These are phyloP conservation scores for Exophiala phaeomuriformis DNA, from an alignment of 2,329 filamentous ascomycete species.

Conservation along the genomic window DNA sequence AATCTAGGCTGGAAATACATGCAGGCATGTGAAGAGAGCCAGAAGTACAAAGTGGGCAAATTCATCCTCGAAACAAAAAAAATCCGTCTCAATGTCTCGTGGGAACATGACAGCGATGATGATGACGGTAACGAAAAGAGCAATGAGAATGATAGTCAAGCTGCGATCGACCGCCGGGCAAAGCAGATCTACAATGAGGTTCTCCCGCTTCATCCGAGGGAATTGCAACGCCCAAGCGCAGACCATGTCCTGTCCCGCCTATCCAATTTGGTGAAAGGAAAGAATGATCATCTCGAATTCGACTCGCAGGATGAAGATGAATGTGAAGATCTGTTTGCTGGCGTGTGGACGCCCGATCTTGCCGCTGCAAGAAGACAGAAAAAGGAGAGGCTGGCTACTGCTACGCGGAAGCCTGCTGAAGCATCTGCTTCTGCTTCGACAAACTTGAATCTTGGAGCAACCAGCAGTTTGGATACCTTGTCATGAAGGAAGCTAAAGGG, in stretches of 20 bases:
- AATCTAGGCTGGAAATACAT: constrained; percentile 61
- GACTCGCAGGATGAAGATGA: constrained; percentile 61
- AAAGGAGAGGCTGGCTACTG: constrained; percentile 12
- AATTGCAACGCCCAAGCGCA: constrained; percentile 18
- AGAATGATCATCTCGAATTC: constrained; percentile 44
- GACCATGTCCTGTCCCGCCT: not conserved
- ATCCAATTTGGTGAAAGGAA: not conserved
- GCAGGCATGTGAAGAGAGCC: constrained; percentile 53
- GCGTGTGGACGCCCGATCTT: constrained; percentile 52
- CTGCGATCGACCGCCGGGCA: not conserved
- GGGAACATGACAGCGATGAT: constrained; percentile 40
- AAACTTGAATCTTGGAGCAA: constrained; percentile 4
- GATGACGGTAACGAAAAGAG: not conserved
- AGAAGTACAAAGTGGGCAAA: constrained; percentile 60
- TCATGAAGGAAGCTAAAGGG: constrained; percentile 10
- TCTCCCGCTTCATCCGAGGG: constrained; percentile 15
- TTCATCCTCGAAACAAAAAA: constrained; percentile 57
- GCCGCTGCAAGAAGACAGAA: constrained; percentile 41
- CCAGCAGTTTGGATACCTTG: constrained; percentile 17
- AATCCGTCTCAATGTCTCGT: constrained; percentile 44
- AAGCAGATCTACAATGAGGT: constrained; percentile 13
- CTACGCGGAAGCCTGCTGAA: too few relatives aligned
- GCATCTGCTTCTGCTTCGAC: constrained; percentile 1
- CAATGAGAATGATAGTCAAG: too few relatives aligned
- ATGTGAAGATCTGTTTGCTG: constrained; percentile 58